A percentile compares a stretch with the other conserved stretches of the same genome.
phyloP scores from a whole-genome alignment of 1,284 basidiomycete genomes.

The Heterobasidion irregulare region DNA sequence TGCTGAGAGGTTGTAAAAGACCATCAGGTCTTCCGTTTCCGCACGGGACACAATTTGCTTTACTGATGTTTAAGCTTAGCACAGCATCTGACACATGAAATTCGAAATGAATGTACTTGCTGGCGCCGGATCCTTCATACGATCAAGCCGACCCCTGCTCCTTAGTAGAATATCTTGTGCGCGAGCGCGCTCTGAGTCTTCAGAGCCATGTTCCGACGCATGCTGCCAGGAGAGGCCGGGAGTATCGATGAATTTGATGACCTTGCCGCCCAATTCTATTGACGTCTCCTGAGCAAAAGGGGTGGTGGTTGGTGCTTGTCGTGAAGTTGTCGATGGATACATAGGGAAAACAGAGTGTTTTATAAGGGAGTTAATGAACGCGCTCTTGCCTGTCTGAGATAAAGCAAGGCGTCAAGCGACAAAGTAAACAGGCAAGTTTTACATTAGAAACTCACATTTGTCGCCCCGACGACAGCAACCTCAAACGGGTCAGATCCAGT shows the following conservation, averaged over 20 bases:
- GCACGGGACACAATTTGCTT: conserved; percentile 68
- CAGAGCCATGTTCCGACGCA: conserved; percentile 31
- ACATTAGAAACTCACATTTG: conserved; percentile 46
- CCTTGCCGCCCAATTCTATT: conserved; percentile 33
- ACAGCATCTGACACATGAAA: conserved; percentile 1
- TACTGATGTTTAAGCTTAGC: conserved; percentile 36
- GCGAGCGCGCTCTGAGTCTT: conserved; percentile 36
- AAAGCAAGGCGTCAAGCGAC: not conserved
- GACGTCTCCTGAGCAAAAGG: conserved; percentile 57
- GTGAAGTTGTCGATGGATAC: conserved; percentile 41
- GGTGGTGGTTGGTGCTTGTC: conserved; percentile 63
- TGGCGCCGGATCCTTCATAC: conserved; percentile 77
- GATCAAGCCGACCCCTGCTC: conserved; percentile 82
- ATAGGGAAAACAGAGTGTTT: conserved; percentile 43
- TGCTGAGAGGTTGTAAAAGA: conserved; percentile 82
- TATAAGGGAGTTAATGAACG: conserved; percentile 73
- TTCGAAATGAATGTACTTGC: conserved; percentile 39
- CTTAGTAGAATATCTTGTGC: conserved; percentile 70
- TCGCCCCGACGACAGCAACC: conserved; percentile 69
- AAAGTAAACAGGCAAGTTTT: too few species aligned
- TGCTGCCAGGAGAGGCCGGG: conserved; percentile 68
- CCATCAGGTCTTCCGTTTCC: conserved; percentile 79
- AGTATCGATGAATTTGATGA: conserved; percentile 71
- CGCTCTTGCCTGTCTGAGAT: conserved; percentile 70
- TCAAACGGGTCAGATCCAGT: conserved; percentile 37